These are phyloP conservation scores for Creolimax fragrantissima DNA, from an alignment of 78 protist genomes.

Conservation along the genomic window DNA sequence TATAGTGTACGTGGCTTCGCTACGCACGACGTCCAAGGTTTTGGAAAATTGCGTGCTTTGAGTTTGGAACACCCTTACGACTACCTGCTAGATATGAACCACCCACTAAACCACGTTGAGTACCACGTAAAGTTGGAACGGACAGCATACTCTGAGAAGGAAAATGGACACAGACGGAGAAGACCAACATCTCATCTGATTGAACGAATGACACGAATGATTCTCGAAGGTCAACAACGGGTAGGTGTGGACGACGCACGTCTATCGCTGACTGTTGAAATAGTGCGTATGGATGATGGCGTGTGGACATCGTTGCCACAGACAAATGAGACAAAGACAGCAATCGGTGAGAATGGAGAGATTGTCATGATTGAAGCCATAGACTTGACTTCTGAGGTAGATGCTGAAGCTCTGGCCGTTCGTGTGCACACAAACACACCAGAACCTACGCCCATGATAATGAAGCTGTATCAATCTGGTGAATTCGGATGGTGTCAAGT, in stretches of 20 bases:
- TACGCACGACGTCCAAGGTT: neutral
- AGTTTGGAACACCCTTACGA: neutral
- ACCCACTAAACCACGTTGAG: constrained; percentile 7
- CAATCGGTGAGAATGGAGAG: constrained; percentile 1
- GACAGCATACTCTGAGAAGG: neutral
- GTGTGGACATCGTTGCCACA: neutral
- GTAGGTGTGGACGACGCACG: neutral
- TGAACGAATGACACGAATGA: neutral
- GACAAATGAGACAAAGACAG: neutral
- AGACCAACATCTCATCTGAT: neutral
- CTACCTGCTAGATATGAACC: neutral
- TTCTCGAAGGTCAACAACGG: neutral
- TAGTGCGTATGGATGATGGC: neutral
- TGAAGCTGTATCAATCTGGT: neutral
- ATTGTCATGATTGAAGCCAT: neutral
- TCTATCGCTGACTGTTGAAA: neutral
- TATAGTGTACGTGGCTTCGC: neutral
- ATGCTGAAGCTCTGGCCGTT: neutral
- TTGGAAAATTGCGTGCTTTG: constrained; percentile 19
- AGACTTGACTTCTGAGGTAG: neutral
- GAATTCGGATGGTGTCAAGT: constrained; percentile 13
- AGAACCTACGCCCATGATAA: neutral
- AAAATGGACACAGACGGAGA: neutral
- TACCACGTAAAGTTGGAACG: neutral
- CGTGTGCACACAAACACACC: neutral